Conservation (phyloP, 2,329 filamentous ascomycete species). For the Microsporum canis region DNA sequence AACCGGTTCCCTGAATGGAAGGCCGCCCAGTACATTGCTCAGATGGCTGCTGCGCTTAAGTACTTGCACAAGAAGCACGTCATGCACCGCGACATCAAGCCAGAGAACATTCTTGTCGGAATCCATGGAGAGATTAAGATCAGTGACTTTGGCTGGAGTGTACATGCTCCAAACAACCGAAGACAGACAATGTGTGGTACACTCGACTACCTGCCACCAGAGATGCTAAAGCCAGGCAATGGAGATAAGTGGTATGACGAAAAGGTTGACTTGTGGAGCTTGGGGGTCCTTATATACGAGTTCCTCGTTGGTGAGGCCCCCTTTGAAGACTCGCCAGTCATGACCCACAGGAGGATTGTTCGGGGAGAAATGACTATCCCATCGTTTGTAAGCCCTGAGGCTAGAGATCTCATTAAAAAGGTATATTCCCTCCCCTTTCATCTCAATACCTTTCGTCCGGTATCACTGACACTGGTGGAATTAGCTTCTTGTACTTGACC, state of each 20-base stretch:
- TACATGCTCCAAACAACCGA: conserved; percentile 90
- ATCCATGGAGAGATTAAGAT: conserved; percentile 98
- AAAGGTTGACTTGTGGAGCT: conserved; percentile 92
- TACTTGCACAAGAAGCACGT: conserved; percentile 96
- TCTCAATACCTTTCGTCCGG: neutral
- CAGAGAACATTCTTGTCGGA: conserved; percentile 90
- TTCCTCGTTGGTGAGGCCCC: conserved; percentile 93
- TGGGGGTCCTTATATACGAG: conserved; percentile 92
- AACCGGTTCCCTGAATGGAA: conserved; percentile 75
- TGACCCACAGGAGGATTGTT: conserved; percentile 85
- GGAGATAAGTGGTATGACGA: conserved; percentile 84
- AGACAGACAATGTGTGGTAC: conserved; percentile 95
- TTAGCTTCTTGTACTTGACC: conserved; percentile 78
- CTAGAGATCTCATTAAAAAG: conserved; percentile 81
- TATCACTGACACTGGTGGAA: conserved; percentile 16
- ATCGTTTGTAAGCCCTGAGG: conserved; percentile 79
- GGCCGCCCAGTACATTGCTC: conserved; percentile 74
- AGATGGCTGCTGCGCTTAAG: conserved; percentile 79
- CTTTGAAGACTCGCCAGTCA: conserved; percentile 88
- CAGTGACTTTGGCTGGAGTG: conserved; percentile 96
- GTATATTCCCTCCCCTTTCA: conserved; percentile 35
- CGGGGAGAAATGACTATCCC: conserved; percentile 88
- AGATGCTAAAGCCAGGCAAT: conserved; percentile 81
- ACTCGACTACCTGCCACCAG: conserved; percentile 89
- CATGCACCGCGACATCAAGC: conserved; percentile 96